Evolutionary conservation across 768 basidiomycete genomes (phyloP).

Genomic region (Tubosaeta sp.): DNA sequence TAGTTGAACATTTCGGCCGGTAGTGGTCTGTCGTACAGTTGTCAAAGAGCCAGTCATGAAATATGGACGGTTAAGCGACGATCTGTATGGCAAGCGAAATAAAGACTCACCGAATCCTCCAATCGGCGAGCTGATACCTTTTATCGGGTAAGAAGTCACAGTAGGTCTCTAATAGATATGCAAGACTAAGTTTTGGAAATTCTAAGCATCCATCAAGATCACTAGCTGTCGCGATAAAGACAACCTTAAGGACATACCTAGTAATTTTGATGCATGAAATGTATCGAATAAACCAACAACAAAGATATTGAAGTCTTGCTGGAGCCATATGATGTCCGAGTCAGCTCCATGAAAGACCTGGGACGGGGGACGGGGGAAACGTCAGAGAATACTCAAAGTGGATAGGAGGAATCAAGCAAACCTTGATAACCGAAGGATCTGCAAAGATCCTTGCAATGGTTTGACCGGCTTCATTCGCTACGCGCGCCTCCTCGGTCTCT

Average conservation of each 20-base stretch:
- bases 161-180: constrained; percentile 80
- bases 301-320: constrained; percentile 92
- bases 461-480: constrained; percentile 38
- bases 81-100: not conserved
- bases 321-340: constrained; percentile 92
- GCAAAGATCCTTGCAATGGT: constrained; percentile 55
- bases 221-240: not conserved
- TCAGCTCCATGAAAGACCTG: constrained; percentile 95
- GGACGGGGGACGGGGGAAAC: not conserved
- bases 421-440: constrained; percentile 82
- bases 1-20: constrained; percentile 87
- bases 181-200: constrained; percentile 80
- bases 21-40: constrained; percentile 50
- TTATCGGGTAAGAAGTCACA: constrained; percentile 92
- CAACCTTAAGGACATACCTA: constrained; percentile 43
- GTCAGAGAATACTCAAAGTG: not conserved
- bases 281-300: constrained; percentile 98
- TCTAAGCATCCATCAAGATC: constrained; percentile 38
- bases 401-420: constrained; percentile 25
- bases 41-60: not conserved
- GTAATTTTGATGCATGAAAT: constrained; percentile 84
- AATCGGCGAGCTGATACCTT: constrained; percentile 94
- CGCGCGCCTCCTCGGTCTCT: constrained; percentile 10
- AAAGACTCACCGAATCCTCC: constrained; percentile 75
- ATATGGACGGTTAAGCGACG: not conserved